Conservation (phyloP, 352 stramenopile species). For the Globisporangium solare region DNA sequence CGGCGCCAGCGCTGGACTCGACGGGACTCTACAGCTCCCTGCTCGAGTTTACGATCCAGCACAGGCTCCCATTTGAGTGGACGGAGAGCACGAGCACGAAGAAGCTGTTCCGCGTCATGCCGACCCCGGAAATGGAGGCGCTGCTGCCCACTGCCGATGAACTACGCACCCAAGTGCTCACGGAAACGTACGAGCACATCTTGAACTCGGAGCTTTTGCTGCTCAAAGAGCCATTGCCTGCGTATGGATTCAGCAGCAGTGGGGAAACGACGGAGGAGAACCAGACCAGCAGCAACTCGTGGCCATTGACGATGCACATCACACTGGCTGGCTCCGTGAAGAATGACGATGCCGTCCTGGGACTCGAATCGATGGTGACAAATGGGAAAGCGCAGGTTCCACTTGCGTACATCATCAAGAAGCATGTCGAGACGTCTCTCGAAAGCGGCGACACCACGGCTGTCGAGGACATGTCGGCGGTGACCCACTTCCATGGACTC, state of each 20-base stretch:
- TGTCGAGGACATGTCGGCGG: slow-evolving; percentile 1
- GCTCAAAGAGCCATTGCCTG: slow-evolving; percentile 32
- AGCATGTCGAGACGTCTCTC: slow-evolving; percentile 8
- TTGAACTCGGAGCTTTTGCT: slow-evolving; percentile 28
- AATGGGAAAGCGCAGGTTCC: slow-evolving; percentile 32
- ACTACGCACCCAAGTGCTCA: slow-evolving; percentile 36
- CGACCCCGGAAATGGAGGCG: slow-evolving; percentile 11
- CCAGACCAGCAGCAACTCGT: slow-evolving; percentile 2
- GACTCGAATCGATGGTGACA: slow-evolving; percentile 32
- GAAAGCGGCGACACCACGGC: slow-evolving; percentile 13
- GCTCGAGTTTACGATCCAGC: slow-evolving; percentile 58
- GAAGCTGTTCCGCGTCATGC: slow-evolving; percentile 37
- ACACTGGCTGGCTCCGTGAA: slow-evolving; percentile 9
- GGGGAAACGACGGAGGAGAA: not conserved
- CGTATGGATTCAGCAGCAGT: slow-evolving; percentile 6
- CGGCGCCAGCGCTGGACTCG: slow-evolving; percentile 4
- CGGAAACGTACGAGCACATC: slow-evolving; percentile 29
- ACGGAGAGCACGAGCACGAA: slow-evolving; percentile 45
- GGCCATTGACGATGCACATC: slow-evolving; percentile 38
- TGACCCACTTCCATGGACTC: slow-evolving; percentile 40
- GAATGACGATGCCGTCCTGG: slow-evolving; percentile 4
- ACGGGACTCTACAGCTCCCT: slow-evolving; percentile 28
- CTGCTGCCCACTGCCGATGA: slow-evolving; percentile 29
- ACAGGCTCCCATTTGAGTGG: slow-evolving; percentile 65
- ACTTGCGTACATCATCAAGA: slow-evolving; percentile 25